Evolutionary conservation across 345 rosid species (phyloP), one percentile per base, ranked within the genome.

Genomic region (Stellera chamaejasme): DNA sequence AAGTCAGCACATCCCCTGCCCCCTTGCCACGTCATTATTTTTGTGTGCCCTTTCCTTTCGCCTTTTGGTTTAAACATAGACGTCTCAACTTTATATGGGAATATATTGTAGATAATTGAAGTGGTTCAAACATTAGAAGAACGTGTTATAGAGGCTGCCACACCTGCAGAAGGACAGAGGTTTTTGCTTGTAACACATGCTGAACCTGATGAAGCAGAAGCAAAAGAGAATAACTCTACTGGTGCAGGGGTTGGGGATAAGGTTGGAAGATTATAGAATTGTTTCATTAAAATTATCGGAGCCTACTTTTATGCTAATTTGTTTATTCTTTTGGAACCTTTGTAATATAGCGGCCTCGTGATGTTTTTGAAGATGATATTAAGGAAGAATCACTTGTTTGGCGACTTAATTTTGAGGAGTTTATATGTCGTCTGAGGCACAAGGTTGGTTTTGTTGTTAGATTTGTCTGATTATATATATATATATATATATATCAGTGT

Each of bases 321-420:
- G 50, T 13, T 10, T 65, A 48, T 64, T 57, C 54, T 19, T 23
- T 44, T 52, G 45, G 65, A 48, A 61, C 72, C 14, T 14, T 44
- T 57, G 43, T 66, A 46, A 61, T 73, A 54, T 54, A 91, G 95
- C 85, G 95, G 55, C 88, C 80, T 71, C 69, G 28, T 71, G 72
- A 61, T 58, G 66, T 68, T 61, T 54, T 71, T 50, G 88, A 76
- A 54, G 61, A 74, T 14, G 65, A 75, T 26, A 46, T 44, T 45
- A 73, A 73, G 56, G 77, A 75, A 27, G 59, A 54, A 48, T 53
- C 50, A 54, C 75, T 81, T 63, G 72, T 82, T 51, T 93, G 95
- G 93, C 91, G 91, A 69, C 89, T 82, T 66, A 93, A 84, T 71
- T 81, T 75, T 48, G 96, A 86, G 79, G 96, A 79, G 72, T 81